Evolutionary conservation across 78 protist genomes (phyloP).

Genomic region (Dictyostelium capitatum): DNA sequence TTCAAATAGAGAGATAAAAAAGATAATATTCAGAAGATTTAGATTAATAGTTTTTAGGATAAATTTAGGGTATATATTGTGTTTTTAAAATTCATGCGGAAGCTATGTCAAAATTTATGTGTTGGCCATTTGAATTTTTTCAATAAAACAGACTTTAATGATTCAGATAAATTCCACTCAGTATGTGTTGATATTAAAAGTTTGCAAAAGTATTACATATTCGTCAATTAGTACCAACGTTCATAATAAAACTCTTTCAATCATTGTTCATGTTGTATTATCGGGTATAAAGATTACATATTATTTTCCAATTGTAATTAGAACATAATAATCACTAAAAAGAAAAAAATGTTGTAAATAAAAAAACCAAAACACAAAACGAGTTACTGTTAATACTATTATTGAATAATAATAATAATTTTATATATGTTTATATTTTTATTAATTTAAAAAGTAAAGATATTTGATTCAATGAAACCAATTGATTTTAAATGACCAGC

Average conservation of each 20-base stretch:
- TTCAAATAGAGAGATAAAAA: too few relatives aligned
- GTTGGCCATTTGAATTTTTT: too few relatives aligned
- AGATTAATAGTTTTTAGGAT: too few relatives aligned
- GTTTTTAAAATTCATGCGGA: too few relatives aligned
- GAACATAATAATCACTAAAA: background rate
- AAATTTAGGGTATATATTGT: too few relatives aligned
- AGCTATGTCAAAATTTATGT: too few relatives aligned
- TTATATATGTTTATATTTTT: background rate
- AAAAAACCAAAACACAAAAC: background rate
- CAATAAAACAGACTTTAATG: too few relatives aligned
- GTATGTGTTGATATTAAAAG: conserved; percentile 62
- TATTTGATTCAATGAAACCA: conserved; percentile 2
- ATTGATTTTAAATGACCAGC: conserved; percentile 61
- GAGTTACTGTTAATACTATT: too few relatives aligned
- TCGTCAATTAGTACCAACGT: conserved; percentile 43
- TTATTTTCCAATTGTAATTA: conserved; percentile 47
- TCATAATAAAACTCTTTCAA: too few relatives aligned
- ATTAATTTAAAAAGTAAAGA: conserved; percentile 59
- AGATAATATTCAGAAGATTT: too few relatives aligned
- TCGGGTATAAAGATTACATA: background rate
- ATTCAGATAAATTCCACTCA: background rate
- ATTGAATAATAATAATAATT: background rate
- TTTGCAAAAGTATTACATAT: conserved; percentile 26
- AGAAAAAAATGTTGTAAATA: background rate
- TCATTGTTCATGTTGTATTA: conserved; percentile 25